These are phyloP conservation scores for Coemansia sp. DNA, from an alignment of 192 early-diverging fungal species.

Conservation along the genomic window DNA sequence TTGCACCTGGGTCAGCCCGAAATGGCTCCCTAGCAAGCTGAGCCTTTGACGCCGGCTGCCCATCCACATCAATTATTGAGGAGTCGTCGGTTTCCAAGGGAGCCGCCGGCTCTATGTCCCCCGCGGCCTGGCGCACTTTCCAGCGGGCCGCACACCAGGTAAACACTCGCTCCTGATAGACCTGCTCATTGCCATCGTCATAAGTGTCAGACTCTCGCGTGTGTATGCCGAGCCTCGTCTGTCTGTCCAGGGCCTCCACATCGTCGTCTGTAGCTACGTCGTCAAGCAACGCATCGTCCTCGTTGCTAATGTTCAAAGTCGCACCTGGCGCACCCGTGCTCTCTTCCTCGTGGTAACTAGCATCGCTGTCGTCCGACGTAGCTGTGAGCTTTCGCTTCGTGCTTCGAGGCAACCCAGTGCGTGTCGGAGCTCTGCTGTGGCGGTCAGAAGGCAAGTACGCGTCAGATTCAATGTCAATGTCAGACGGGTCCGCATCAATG, in stretches of 20 bases:
- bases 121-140: slow-evolving; percentile 18
- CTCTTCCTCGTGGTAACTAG: slow-evolving; percentile 52
- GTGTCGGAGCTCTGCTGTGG: background rate
- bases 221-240: slow-evolving; percentile 11
- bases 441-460: background rate
- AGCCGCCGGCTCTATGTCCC: background rate
- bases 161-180: slow-evolving; percentile 52
- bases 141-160: slow-evolving; percentile 51
- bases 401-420: background rate
- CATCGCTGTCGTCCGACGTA: slow-evolving; percentile 67
- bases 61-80: background rate
- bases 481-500: background rate
- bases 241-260: background rate
- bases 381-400: slow-evolving; percentile 47
- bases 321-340: background rate
- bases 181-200: slow-evolving; percentile 60
- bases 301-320: slow-evolving; percentile 12
- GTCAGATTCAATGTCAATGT: slow-evolving; percentile 2
- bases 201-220: slow-evolving; percentile 4
- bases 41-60: slow-evolving; percentile 1
- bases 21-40: slow-evolving; percentile 39
- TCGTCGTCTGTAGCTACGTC: background rate
- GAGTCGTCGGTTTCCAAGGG: background rate
- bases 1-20: slow-evolving; percentile 31
- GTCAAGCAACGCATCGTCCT: background rate